A percentile compares a stretch with the other conserved stretches of the same genome.
These are phyloP conservation scores for Odonthalia washingtoniensis DNA, from an alignment of 31 red algal genomes.

Conservation along the genomic window DNA sequence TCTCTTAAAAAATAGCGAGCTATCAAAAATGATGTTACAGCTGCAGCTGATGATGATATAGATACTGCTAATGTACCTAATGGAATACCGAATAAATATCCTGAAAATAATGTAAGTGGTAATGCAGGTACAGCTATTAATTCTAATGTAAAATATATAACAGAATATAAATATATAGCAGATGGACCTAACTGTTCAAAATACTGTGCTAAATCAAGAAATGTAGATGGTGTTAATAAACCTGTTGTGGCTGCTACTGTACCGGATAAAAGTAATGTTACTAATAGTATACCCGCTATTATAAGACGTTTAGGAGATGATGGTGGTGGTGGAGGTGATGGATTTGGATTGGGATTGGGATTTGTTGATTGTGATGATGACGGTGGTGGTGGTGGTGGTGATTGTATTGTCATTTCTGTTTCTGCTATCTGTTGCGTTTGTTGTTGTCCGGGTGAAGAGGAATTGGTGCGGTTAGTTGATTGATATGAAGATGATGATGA, in stretches of 20 bases:
- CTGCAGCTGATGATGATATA: conserved; percentile 81
- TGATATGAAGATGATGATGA: too few species aligned
- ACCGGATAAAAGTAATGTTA: conserved; percentile 32
- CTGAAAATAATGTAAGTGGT: conserved; percentile 89
- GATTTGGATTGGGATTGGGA: background rate
- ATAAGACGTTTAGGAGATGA: conserved; percentile 41
- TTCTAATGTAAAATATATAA: conserved; percentile 90
- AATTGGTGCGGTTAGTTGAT: too few species aligned
- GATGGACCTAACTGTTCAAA: conserved; percentile 77
- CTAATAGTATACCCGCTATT: conserved; percentile 16
- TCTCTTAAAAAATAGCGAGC: conserved; percentile 88
- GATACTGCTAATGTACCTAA: conserved; percentile 76
- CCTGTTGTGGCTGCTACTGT: conserved; percentile 61
- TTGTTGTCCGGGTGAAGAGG: too few species aligned
- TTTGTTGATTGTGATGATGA: background rate
- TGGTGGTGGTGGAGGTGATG: background rate
- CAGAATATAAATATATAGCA: conserved; percentile 77
- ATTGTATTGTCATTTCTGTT: too few species aligned
- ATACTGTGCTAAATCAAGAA: conserved; percentile 66
- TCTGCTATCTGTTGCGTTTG: too few species aligned
- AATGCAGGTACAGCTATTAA: conserved; percentile 92
- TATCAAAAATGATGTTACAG: conserved; percentile 85
- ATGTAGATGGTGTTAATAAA: conserved; percentile 35
- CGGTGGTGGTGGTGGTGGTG: background rate
- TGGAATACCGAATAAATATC: conserved; percentile 94